Percentiles rank a stretch among this genome's conserved stretches.
Conservation (phyloP, 768 basidiomycete species). For the Collybiopsis confluens region DNA sequence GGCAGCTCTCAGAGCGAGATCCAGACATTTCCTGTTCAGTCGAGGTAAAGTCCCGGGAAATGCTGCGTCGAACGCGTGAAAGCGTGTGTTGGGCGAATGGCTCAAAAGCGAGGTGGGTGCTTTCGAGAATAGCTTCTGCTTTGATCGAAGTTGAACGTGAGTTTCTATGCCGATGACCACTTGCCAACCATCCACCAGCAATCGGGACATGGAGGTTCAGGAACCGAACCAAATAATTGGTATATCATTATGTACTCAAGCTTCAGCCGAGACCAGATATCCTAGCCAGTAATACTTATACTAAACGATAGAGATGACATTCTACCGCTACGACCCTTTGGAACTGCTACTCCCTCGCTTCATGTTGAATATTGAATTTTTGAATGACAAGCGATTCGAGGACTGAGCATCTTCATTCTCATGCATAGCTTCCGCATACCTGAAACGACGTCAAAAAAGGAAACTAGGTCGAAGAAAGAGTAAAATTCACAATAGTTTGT, state of each 20-base stretch:
- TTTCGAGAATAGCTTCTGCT: conserved; percentile 83
- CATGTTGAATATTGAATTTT: not conserved
- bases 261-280: too few relatives aligned
- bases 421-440: conserved; percentile 76
- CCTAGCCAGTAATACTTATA: not conserved
- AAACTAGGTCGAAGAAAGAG: conserved; percentile 1
- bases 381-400: conserved; percentile 54
- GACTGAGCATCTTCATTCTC: conserved; percentile 68
- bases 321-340: not conserved
- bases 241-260: too few relatives aligned
- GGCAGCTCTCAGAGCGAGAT: conserved; percentile 77
- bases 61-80: conserved; percentile 80
- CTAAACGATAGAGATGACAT: too few relatives aligned
- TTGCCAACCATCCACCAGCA: conserved; percentile 57
- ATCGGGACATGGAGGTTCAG: conserved; percentile 10
- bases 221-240: not conserved
- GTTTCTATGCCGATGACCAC: conserved; percentile 93
- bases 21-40: conserved; percentile 66
- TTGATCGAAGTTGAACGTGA: conserved; percentile 89
- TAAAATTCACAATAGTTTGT: conserved; percentile 75
- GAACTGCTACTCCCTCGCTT: conserved; percentile 9
- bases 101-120: conserved; percentile 34
- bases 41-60: conserved; percentile 88
- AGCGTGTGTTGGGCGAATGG: conserved; percentile 65
- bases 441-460: conserved; percentile 12